Base-by-base conservation (phyloP, 441 rosid genomes). In the Euphorbia celastroides region DNA sequence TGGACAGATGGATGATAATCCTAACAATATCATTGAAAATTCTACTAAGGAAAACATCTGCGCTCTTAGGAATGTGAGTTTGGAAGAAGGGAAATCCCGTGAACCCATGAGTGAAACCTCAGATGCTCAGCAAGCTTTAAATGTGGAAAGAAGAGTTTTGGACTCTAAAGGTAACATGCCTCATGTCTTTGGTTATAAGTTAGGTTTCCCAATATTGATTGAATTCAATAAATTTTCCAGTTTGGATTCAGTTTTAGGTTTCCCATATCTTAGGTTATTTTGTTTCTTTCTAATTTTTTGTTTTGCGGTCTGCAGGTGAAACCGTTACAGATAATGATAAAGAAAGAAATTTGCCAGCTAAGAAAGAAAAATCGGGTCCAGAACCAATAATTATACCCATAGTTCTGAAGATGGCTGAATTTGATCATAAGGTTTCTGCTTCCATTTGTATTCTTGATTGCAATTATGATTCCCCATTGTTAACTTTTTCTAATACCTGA, bases 341-440 rank as follows among this genome's bases (percentile, higher is more conserved):
- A 60, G 79, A 71, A 31, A 63, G 58, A 78, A 78, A 67, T 60
- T 22, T 58, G 60, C 52, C 69, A 36, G 80, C 55, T 44, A 44
- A 44, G 50, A 44, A 44, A 44, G 50, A 44, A 44, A 44, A 44
- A 78, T 71, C 86, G 63, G 90, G 91, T 67, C 79, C 90, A 0
- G 85, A 92, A 60, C 93, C 99, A 2, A 82, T 95, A 71, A 79
- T 95, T 57, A 75, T 95, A 69, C 96, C 99, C 52, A 86, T 92
- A 67, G 88, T 92, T 64, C 76, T 92, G 60, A 92, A 87, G 84
- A 95, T 95, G 99, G 84, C 92, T 57, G 92, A 87, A 76, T 94
- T 94, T 62, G 97, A 95, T 72, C 99, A 94, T 70, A 86, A 92
- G 96, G 99, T 94, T 55, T 64, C 66, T 61, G 13, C 38, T 9